These are phyloP conservation scores for Amphirosellinia nigrospora DNA, from an alignment of 495 filamentous ascomycete genomes.

Conservation along the genomic window DNA sequence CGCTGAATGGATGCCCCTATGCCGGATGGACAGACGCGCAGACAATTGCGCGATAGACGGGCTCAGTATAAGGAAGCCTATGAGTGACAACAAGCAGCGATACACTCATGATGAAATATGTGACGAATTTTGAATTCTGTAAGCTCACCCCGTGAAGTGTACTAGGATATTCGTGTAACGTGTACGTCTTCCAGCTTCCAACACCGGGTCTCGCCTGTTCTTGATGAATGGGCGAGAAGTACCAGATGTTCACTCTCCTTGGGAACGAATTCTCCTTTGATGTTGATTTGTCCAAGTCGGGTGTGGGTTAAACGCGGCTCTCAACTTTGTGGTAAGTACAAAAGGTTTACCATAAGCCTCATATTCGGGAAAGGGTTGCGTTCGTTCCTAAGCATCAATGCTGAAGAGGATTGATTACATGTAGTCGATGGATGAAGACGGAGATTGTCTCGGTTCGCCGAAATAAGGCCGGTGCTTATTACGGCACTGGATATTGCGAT, in stretches of 20 bases:
- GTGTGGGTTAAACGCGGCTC: not conserved
- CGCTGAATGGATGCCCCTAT: not conserved
- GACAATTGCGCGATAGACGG: not conserved
- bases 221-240: not conserved
- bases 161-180: not conserved
- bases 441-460: not conserved
- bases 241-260: not conserved
- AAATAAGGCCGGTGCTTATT: slow-evolving; percentile 50
- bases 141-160: not conserved
- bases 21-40: not conserved
- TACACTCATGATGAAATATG: not conserved
- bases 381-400: too few species aligned
- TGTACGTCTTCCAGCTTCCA: not conserved
- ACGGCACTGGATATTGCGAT: slow-evolving; percentile 62
- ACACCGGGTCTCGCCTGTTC: not conserved
- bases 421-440: not conserved
- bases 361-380: too few species aligned
- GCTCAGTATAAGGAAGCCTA: not conserved
- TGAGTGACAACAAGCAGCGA: not conserved
- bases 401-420: not conserved
- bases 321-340: not conserved
- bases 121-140: not conserved
- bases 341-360: not conserved
- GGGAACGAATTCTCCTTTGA: not conserved
- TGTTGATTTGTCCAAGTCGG: slow-evolving; percentile 3